Base-by-base conservation (phyloP, 2,329 filamentous ascomycete species). In the Mycocentrospora acerina region DNA sequence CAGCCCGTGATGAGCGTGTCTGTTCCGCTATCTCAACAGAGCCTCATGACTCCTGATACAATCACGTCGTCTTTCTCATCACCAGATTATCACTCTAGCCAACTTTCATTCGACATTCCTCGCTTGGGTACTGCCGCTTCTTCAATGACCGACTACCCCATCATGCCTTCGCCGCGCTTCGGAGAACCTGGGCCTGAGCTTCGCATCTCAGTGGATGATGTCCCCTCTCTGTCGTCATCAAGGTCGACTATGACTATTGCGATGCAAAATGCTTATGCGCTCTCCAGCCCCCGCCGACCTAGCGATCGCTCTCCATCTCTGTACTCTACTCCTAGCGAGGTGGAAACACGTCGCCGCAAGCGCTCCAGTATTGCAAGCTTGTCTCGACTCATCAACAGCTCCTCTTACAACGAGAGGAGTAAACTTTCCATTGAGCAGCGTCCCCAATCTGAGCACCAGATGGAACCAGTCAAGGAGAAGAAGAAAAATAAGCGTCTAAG, bases 291-390 rank as follows among this genome's bases (percentile, higher is more conserved):
- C 41, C 73, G 74, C 7, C 73, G 75, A 31, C 57, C 55, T 34
- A 66, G 65, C 29, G 63, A 70, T 24, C 66, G 64, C 26, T 69
- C 66, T 3, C 53, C 68, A 4, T 73, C 71, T 3, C 48, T 72
- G 4, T 66, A 60, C 16, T 72, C 71, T n/a, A 60, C 61, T 32
- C 59, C 62, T 4, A 67, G 67, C 33, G 68, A 67, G 14, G 48
- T 58, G 9, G 65, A 70, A 17, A 62, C 64, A 29, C 83, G 84
- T 44, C 83, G 83, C 15, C 81, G 83, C 28, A 82, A 88, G 57
- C 80, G 87, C 37, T 85, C 83, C 4, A 90, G 86, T 58, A 78
- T 91, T 48, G 86, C 82, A 19, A 90, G 86, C 56, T 72, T 91
- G 19, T 88, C 86, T 49, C 81, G 86, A 32, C 73, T 91, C 26